Conservation (phyloP, 495 filamentous ascomycete genomes). For the Glutinoglossum americanum region DNA sequence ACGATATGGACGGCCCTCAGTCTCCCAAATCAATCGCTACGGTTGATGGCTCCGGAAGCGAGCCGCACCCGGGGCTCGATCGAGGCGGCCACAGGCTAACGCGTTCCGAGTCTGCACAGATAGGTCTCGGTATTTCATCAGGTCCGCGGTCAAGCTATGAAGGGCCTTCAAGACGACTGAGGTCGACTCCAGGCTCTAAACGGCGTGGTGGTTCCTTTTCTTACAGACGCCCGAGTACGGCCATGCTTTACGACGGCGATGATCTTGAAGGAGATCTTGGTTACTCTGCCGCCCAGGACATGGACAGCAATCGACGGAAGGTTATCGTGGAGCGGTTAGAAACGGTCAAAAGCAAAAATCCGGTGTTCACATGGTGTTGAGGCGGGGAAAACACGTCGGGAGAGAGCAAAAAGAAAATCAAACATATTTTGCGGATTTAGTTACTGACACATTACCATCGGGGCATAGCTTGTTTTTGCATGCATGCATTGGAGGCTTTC, state of each 20-base stretch:
- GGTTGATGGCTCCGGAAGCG: constrained; percentile 12
- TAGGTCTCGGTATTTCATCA: background rate
- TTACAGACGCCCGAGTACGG: constrained; percentile 4
- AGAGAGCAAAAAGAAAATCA: too few relatives aligned
- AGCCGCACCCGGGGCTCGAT: constrained; percentile 6
- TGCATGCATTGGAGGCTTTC: too few relatives aligned
- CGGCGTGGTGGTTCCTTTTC: constrained; percentile 11
- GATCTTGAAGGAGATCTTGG: constrained; percentile 83
- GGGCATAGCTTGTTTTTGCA: too few relatives aligned
- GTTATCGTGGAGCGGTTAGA: constrained; percentile 94
- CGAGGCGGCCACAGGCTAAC: background rate
- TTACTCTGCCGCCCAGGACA: constrained; percentile 80
- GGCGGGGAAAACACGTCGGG: too few relatives aligned
- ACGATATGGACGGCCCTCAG: constrained; percentile 15
- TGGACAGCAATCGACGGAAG: constrained; percentile 71
- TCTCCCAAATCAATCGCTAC: constrained; percentile 13
- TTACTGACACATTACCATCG: too few relatives aligned
- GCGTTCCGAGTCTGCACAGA: constrained; percentile 1
- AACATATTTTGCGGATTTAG: too few relatives aligned
- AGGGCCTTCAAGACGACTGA: constrained; percentile 13
- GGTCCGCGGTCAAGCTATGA: constrained; percentile 16
- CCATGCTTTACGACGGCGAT: constrained; percentile 32
- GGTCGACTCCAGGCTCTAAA: constrained; percentile 2
- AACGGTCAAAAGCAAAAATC: constrained; percentile 83
- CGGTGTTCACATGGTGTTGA: constrained; percentile 98